Base-by-base conservation (phyloP, 2,329 filamentous ascomycete genomes). In the Sarocladiaceae sp. region DNA sequence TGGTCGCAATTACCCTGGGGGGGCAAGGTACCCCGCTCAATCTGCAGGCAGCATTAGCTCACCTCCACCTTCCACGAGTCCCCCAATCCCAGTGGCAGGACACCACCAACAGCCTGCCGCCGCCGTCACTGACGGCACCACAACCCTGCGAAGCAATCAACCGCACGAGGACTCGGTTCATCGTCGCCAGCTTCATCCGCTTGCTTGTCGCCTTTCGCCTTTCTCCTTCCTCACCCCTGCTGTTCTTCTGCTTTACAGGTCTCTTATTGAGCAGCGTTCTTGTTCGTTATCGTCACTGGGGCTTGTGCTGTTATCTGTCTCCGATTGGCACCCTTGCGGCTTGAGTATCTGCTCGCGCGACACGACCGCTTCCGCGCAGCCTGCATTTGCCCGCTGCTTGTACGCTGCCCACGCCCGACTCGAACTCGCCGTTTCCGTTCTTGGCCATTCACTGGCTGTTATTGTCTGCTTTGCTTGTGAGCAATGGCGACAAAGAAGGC, bases 401-500 rank as follows among this genome's bases (percentile, higher is more conserved):
- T 37, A 23, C n/a, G n/a, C n/a, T n/a, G n/a, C n/a, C n/a, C n/a
- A n/a, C n/a, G n/a, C n/a, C n/a, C n/a, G n/a, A n/a, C n/a, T n/a
- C n/a, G n/a, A 39, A 6, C 36, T 17, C 15, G 5, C 8, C 36
- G 22, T 39, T 33, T 20, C 11, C 46, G 4, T 10, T 13, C 11
- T 28, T 6, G n/a, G 25, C 20, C 20, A 37, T 42, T 50, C 22
- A 28, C 15, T 50, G 31, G n/a, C n/a, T n/a, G n/a, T 51, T 28
- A 13, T 23, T 37, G 31, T 17, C 13, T 23, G 20, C 22, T 22
- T 26, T 10, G 26, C 28, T 35, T 37, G 13, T 33, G 42, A 31
- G 63, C 55, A 64, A 86, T 86, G 82, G 82, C 82, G 65, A 23
- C 18, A n/a, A 84, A 82, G 68, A 87, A 86, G 73, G 78, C 79